A percentile compares a stretch with the other conserved stretches of the same genome.
phyloP scores from a whole-genome alignment of 2,329 filamentous ascomycete genomes.

The Anthostomella pinea region DNA sequence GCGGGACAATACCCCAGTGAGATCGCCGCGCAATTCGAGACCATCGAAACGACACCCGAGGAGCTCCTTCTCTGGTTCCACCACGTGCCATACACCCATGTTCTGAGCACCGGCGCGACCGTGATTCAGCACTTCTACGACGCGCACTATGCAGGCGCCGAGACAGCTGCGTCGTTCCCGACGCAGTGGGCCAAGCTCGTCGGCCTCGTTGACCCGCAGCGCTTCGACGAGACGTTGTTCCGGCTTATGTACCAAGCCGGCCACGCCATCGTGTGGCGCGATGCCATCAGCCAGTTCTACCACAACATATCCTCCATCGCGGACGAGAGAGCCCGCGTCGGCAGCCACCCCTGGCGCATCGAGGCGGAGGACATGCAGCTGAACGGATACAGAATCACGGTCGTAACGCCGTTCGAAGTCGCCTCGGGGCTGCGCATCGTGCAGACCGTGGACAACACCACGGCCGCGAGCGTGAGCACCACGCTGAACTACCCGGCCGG shows the following conservation, averaged over 20 bases:
- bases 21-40: slow-evolving; percentile 56
- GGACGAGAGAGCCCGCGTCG: slow-evolving; percentile 54
- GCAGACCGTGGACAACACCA: slow-evolving; percentile 52
- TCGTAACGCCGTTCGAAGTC: slow-evolving; percentile 56
- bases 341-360: slow-evolving; percentile 62
- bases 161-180: slow-evolving; percentile 58
- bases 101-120: slow-evolving; percentile 61
- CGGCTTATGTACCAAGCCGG: slow-evolving; percentile 64
- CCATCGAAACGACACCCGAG: slow-evolving; percentile 62
- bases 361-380: slow-evolving; percentile 66
- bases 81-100: slow-evolving; percentile 66
- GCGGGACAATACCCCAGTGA: slow-evolving; percentile 64
- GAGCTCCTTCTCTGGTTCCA: slow-evolving; percentile 72
- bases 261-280: slow-evolving; percentile 68
- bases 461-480: slow-evolving; percentile 46
- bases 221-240: slow-evolving; percentile 57
- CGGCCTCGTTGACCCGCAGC: slow-evolving; percentile 56
- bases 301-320: slow-evolving; percentile 57
- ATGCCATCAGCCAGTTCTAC: slow-evolving; percentile 65
- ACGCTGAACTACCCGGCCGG: slow-evolving; percentile 48
- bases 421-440: slow-evolving; percentile 56
- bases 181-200: slow-evolving; percentile 51
- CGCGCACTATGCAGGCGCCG: slow-evolving; percentile 51
- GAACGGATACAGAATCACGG: slow-evolving; percentile 52
- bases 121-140: slow-evolving; percentile 59